Percentiles rank a stretch among this genome's conserved stretches.
These are phyloP conservation scores for Gamarada debralockiae DNA, from an alignment of 495 filamentous ascomycete species.

Conservation along the genomic window DNA sequence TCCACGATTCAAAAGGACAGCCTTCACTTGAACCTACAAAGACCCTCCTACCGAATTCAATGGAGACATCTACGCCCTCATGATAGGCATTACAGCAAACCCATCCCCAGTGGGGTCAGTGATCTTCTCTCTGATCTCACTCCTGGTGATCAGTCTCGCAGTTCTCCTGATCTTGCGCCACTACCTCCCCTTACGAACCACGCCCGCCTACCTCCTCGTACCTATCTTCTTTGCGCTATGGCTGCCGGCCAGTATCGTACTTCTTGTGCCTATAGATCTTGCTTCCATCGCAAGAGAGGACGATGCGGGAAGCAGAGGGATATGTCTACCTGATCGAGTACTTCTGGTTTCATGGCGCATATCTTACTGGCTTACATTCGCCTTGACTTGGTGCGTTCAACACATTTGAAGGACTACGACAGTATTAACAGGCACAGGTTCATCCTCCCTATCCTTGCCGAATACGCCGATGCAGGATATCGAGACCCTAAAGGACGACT, in stretches of 20 bases:
- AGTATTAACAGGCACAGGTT: conserved; percentile 44
- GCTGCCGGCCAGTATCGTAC: conserved; percentile 87
- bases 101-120: conserved; percentile 57
- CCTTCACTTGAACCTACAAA: background rate
- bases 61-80: conserved; percentile 6
- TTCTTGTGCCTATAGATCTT: conserved; percentile 94
- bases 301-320: conserved; percentile 55
- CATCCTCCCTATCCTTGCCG: conserved; percentile 87
- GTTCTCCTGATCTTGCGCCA: conserved; percentile 81
- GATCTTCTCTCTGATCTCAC: conserved; percentile 67
- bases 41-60: background rate
- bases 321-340: conserved; percentile 61
- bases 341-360: conserved; percentile 87
- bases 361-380: conserved; percentile 94
- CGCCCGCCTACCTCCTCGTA: conserved; percentile 84
- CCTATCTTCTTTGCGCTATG: conserved; percentile 92
- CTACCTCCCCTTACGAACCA: conserved; percentile 85
- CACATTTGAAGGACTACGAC: background rate
- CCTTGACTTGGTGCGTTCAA: conserved; percentile 73
- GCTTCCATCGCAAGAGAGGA: conserved; percentile 75
- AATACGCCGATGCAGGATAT: conserved; percentile 91
- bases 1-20: background rate
- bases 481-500: conserved; percentile 77
- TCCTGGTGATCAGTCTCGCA: conserved; percentile 67
- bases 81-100: conserved; percentile 30